Evolutionary conservation across 2,329 filamentous ascomycete genomes (phyloP), one percentile per base, ranked within the genome.

Genomic region (Juglanconis oblonga): DNA sequence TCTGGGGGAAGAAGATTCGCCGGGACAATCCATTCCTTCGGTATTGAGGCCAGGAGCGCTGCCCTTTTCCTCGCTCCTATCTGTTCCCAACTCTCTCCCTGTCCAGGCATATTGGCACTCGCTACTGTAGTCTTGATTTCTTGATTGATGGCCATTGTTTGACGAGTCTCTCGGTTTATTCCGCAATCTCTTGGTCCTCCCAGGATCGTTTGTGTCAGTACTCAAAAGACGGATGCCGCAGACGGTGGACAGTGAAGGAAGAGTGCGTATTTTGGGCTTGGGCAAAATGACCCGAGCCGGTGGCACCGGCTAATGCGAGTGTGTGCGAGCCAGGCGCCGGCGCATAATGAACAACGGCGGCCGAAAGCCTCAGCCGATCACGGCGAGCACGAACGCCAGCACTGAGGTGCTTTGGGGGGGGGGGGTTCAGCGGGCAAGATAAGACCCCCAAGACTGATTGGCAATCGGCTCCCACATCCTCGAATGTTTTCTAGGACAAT

Each of bases 11-110:
- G 67, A 48, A 86, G 70, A 52, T 79, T 68, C 5, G 71, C 69
- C 0, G 85, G 83, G 5, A 88, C 78, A 55, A 77, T 75, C 80
- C 84, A 88, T 67, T 87, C 80, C 1, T 74, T 58, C 1, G 86
- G 85, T 56, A 89, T 85, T 1, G 81, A 81, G 48, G 73, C 69
- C 5, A 64, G 65, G 5, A 81, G 73, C 5, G 73, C 70, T 48
- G 73, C 71, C 32, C 78, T 74, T 67, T 81, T 81, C 57, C 71
- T 70, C n/a, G 73, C 73, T 3, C 72, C 74, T 31, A 77, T 69
- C 4, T 71, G 65, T 65, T 81, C 73, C 79, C 79, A 81, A 11
- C 7, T 17, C n/a, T 45, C 42, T 45, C 4, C 9, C 14, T 44
- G 9, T 13, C 14, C 42, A 7, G 42, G 14, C 14, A 24, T 17